Base-by-base conservation (phyloP, 1,139 yeast species). In the Yarrowia galli region DNA sequence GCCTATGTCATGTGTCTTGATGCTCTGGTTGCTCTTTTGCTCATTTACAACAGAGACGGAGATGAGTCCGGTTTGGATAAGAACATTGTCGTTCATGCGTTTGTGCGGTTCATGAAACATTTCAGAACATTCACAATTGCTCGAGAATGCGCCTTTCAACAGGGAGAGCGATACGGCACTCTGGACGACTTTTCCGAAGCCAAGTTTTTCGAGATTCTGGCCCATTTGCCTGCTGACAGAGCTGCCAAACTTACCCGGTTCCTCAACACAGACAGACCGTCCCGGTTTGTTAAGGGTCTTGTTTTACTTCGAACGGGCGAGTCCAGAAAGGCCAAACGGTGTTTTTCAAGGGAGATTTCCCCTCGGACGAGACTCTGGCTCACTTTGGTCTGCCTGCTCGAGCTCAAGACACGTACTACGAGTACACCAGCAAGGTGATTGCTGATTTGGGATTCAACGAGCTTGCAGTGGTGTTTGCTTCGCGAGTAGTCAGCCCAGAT, bases 221-320 rank as follows among this genome's bases (percentile, higher is more conserved):
- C 49, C 13, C 43, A 35, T 25, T 28, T 42, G 12, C 66, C 60
- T 13, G 54, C 65, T 10, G 36, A 60, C 45, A 66, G 67, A 25
- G 68, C 67, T 16, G 66, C 66, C 18, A 61, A 61, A 25, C 46
- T 67, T 12, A 66, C 68, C 49, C 69, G 65, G 13, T 75, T 72
- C 67, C 65, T 73, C 13, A 69, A 69, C 8, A 66, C 65, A 8
- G 74, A 72, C 51, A 65, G 68, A 42, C 68, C 74, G 9, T 66
- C 74, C 2, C 68, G 72, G 3, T 74, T 75, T 68, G 68, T 75
- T 32, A 69, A 69, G 53, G 77, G 75, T 2, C 69, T 70, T 36
- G 68, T 73, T 15, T 69, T 68, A 10, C 61, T 73, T 40, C 67
- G 64, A 22, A 51, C 32, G 46, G 72, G 70, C 20, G 72, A 71